phyloP scores from a whole-genome alignment of 257 asterid species.

The Nemophila menziesii region DNA sequence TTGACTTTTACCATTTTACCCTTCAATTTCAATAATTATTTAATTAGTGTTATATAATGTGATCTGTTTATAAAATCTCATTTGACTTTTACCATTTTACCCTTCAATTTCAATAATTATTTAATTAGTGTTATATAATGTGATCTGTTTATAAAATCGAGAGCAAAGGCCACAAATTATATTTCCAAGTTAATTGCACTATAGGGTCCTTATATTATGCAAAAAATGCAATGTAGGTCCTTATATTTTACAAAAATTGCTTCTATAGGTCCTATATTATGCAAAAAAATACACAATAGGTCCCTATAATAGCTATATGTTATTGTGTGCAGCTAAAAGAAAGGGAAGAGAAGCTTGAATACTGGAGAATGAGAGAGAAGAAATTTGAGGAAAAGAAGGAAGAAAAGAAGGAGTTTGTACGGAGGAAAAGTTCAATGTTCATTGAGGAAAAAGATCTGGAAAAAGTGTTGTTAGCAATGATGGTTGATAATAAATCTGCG shows the following conservation, averaged over 20 bases:
- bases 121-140: not conserved
- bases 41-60: not conserved
- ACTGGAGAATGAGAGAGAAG: conserved; percentile 62
- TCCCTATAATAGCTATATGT: not conserved
- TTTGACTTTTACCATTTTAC: not conserved
- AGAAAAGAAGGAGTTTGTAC: conserved; percentile 41
- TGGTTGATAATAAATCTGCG: conserved; percentile 4
- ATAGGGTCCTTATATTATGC: too few species aligned
- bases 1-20: not conserved
- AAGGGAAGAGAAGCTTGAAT: conserved; percentile 65
- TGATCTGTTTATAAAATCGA: too few species aligned
- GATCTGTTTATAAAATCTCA: not conserved
- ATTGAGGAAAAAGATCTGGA: conserved; percentile 35
- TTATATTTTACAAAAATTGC: too few species aligned
- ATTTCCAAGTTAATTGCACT: too few species aligned
- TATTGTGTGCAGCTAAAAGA: conserved; percentile 48
- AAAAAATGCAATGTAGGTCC: not conserved
- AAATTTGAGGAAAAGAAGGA: conserved; percentile 37
- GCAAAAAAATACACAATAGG: too few species aligned
- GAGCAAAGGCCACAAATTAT: too few species aligned
- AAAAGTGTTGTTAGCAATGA: conserved; percentile 14
- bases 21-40: not conserved
- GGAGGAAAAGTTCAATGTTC: conserved; percentile 57
- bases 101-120: too few species aligned
- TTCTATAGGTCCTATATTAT: too few species aligned